Percentiles rank a stretch among this genome's conserved stretches.
Evolutionary conservation across 345 rosid species (phyloP).

Genomic region (Populus nigra): DNA sequence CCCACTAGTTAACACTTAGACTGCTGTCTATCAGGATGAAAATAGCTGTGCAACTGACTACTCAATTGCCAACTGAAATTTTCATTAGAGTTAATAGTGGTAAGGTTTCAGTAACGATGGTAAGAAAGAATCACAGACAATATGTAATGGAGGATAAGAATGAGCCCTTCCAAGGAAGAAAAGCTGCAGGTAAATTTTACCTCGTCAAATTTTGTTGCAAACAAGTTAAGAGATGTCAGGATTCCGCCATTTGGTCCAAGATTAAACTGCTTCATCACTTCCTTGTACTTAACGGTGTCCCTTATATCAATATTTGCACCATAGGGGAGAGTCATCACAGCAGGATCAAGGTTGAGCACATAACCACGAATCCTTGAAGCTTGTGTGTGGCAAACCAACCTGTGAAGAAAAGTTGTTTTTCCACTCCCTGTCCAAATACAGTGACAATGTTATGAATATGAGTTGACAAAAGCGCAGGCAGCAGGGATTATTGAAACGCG

Average conservation of each 20-base stretch:
- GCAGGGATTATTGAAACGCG: background rate
- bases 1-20: background rate
- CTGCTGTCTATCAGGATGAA: background rate
- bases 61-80: background rate
- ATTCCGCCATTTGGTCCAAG: slow-evolving; percentile 87
- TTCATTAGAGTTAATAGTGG: background rate
- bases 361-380: slow-evolving; percentile 61
- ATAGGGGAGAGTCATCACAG: slow-evolving; percentile 76
- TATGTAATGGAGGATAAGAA: background rate
- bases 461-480: background rate
- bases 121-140: background rate
- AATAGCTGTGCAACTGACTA: background rate
- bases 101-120: background rate
- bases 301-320: slow-evolving; percentile 81
- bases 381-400: slow-evolving; percentile 68
- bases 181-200: slow-evolving; percentile 26
- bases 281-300: slow-evolving; percentile 74
- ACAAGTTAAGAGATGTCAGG: slow-evolving; percentile 70
- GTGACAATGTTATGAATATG: background rate
- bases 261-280: slow-evolving; percentile 81
- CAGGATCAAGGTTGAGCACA: slow-evolving; percentile 83
- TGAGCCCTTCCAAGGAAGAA: background rate
- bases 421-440: slow-evolving; percentile 56
- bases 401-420: slow-evolving; percentile 71
- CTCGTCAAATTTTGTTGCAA: slow-evolving; percentile 82